A percentile compares a stretch with the other conserved stretches of the same genome.
Evolutionary conservation across 2,329 filamentous ascomycete genomes (phyloP).

Genomic region (Huntiella savannae): DNA sequence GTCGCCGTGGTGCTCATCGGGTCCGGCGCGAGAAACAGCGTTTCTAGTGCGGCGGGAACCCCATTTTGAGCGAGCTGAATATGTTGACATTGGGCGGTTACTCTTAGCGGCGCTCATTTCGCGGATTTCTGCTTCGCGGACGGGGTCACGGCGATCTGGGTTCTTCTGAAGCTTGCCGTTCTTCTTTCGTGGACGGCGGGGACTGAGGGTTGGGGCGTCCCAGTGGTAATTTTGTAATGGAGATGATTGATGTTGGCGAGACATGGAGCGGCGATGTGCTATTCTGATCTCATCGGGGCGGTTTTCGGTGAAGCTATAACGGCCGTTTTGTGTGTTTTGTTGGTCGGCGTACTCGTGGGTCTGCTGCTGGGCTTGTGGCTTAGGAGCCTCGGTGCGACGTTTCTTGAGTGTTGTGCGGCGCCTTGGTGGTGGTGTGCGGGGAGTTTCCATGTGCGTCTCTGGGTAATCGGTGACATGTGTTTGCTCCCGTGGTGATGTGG

Average conservation of each 20-base stretch:
- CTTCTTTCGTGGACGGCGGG: conserved; percentile 4
- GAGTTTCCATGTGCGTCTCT: conserved; percentile 15
- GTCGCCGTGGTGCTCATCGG: conserved; percentile 21
- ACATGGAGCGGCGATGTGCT: conserved; percentile 12
- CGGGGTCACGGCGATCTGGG: conserved; percentile 30
- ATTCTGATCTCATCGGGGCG: conserved; percentile 34
- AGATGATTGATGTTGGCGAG: conserved; percentile 8
- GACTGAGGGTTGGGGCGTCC: conserved; percentile 9
- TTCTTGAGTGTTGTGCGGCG: conserved; percentile 19
- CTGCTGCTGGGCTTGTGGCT: conserved; percentile 17
- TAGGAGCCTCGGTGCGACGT: conserved; percentile 27
- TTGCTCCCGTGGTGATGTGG: conserved; percentile 13
- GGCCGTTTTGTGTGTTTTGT: conserved; percentile 17
- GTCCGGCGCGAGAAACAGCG: conserved; percentile 41
- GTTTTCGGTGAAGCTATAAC: conserved; percentile 45
- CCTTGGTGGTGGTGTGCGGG: conserved; percentile 12
- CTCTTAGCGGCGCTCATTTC: conserved; percentile 52
- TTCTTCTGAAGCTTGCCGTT: conserved; percentile 6
- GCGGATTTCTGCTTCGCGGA: conserved; percentile 73
- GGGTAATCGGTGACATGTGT: conserved; percentile 16
- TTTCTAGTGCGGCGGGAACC: conserved; percentile 44
- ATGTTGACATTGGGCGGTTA: conserved; percentile 37
- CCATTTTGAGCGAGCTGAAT: conserved; percentile 28
- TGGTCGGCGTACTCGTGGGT: not conserved
- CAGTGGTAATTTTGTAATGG: not conserved